phyloP scores from a whole-genome alignment of 306 rosid genomes.

The Aeschynomene evenia region DNA sequence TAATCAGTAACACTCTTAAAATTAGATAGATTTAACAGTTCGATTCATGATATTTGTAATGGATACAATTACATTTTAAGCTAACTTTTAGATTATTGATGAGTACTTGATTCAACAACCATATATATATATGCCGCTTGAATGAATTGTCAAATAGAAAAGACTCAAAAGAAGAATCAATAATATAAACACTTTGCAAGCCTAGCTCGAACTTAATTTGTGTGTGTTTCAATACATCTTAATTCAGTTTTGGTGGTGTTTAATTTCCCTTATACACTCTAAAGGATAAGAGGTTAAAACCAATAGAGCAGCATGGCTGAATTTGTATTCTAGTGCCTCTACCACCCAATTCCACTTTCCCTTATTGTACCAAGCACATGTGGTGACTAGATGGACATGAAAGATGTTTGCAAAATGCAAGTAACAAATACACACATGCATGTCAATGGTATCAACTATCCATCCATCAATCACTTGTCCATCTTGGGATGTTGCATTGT shows the following conservation, averaged over 20 bases:
- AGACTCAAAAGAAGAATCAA: constrained; percentile 33
- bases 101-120: too few species aligned
- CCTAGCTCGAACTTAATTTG: constrained; percentile 21
- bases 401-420: constrained; percentile 26
- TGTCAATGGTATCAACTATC: not conserved
- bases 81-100: too few species aligned
- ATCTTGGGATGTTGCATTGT: constrained; percentile 22
- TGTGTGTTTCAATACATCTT: not conserved
- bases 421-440: constrained; percentile 19
- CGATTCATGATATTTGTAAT: too few species aligned
- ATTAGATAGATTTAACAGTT: too few species aligned
- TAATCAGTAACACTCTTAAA: too few species aligned
- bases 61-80: too few species aligned
- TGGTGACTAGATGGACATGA: constrained; percentile 27
- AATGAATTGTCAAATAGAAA: constrained; percentile 21
- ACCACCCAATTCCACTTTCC: constrained; percentile 29
- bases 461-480: constrained; percentile 45
- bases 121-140: not conserved
- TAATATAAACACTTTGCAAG: constrained; percentile 1
- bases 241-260: constrained; percentile 1
- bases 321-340: constrained; percentile 29
- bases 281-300: constrained; percentile 19
- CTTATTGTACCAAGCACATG: constrained; percentile 35
- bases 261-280: not conserved
- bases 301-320: constrained; percentile 10